Percentiles rank a stretch among this genome's conserved stretches.
These are phyloP conservation scores for Tetraselmis striata DNA, from an alignment of 139 green algal species.

Conservation along the genomic window DNA sequence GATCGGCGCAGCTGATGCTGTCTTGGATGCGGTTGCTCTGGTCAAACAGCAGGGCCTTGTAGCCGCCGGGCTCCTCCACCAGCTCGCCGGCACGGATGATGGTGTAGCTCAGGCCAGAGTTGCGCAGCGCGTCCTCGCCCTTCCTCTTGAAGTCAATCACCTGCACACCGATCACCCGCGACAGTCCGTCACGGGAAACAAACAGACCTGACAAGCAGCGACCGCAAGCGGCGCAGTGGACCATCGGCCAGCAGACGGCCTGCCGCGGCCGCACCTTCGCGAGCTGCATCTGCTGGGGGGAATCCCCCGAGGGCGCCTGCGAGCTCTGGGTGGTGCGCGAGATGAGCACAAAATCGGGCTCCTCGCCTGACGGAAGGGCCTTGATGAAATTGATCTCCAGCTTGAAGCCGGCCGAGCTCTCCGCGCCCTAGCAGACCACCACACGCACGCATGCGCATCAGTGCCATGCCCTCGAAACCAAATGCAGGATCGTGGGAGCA, in stretches of 20 bases:
- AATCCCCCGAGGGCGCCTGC: not conserved
- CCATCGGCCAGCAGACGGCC: too few species aligned
- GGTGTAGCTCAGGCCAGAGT: slow-evolving; percentile 87
- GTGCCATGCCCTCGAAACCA: too few species aligned
- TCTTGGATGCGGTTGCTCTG: slow-evolving; percentile 50
- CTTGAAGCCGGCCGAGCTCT: slow-evolving; percentile 30
- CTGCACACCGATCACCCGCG: too few species aligned
- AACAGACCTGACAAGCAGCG: too few species aligned
- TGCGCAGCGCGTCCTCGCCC: slow-evolving; percentile 76
- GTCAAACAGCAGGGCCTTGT: slow-evolving; percentile 96
- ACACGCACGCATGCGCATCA: too few species aligned
- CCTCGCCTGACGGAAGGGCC: slow-evolving; percentile 55
- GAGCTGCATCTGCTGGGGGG: not conserved
- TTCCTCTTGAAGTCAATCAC: slow-evolving; percentile 47
- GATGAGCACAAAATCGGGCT: slow-evolving; percentile 91
- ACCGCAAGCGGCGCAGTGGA: too few species aligned
- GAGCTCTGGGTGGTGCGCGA: slow-evolving; percentile 47
- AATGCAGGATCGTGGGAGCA: too few species aligned
- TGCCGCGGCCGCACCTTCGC: too few species aligned
- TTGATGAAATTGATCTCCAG: slow-evolving; percentile 83
- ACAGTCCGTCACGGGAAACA: too few species aligned
- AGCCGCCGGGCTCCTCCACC: slow-evolving; percentile 88
- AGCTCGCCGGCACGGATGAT: slow-evolving; percentile 74
- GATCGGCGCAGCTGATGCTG: slow-evolving; percentile 85
- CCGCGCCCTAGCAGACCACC: not conserved